These are phyloP conservation scores for Linaria vulgaris DNA, from an alignment of 257 asterid genomes.

Conservation along the genomic window DNA sequence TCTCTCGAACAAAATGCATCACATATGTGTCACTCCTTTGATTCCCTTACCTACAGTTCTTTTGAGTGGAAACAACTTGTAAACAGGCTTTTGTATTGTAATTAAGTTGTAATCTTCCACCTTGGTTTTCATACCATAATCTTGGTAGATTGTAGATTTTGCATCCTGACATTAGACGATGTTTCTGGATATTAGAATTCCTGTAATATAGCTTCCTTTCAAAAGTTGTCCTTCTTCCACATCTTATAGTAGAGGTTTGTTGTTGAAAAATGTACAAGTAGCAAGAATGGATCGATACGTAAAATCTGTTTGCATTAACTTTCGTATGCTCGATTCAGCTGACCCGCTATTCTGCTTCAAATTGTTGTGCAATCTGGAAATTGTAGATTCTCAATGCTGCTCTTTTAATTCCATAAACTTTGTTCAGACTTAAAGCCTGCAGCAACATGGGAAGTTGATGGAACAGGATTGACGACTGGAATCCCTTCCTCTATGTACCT, in stretches of 20 bases:
- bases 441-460: constrained; percentile 95
- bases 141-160: constrained; percentile 10
- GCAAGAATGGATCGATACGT: background rate
- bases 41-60: background rate
- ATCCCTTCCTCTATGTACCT: constrained; percentile 86
- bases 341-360: background rate
- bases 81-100: too few species aligned
- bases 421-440: constrained; percentile 59
- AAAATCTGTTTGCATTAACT: background rate
- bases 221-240: background rate
- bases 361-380: constrained; percentile 15
- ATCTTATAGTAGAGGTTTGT: too few species aligned
- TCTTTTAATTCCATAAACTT: constrained; percentile 25
- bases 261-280: background rate
- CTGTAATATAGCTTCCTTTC: background rate
- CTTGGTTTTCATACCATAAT: background rate
- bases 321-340: background rate
- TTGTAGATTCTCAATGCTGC: constrained; percentile 15
- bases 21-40: background rate
- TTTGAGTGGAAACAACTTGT: background rate
- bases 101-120: too few species aligned
- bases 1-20: background rate
- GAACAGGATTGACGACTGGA: constrained; percentile 65
- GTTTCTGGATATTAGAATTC: background rate
- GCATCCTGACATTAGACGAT: constrained; percentile 4